A percentile compares a stretch with the other conserved stretches of the same genome.
These are phyloP conservation scores for Orbilia oligospora DNA, from an alignment of 2,329 filamentous ascomycete genomes.

Conservation along the genomic window DNA sequence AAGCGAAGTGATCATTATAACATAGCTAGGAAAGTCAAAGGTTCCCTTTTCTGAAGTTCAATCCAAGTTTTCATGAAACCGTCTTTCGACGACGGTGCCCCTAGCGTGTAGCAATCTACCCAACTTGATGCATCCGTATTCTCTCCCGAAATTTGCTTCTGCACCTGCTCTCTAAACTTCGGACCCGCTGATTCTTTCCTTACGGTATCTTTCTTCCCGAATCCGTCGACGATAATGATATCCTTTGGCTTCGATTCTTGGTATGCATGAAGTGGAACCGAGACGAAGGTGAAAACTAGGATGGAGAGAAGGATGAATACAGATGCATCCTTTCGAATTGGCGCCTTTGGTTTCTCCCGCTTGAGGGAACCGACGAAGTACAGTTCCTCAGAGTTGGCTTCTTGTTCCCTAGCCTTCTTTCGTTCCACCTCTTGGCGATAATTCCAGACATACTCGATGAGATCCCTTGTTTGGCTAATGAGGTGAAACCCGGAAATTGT, in stretches of 20 bases:
- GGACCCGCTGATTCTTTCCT: constrained; percentile 15
- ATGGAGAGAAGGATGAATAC: constrained; percentile 44
- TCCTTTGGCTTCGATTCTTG: constrained; percentile 32
- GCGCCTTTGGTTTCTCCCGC: constrained; percentile 47
- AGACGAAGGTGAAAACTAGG: constrained; percentile 39
- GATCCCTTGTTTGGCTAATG: constrained; percentile 19
- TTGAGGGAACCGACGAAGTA: constrained; percentile 50
- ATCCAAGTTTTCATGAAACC: constrained; percentile 46
- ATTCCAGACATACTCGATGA: constrained; percentile 44
- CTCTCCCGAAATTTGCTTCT: constrained; percentile 36
- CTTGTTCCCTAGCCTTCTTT: constrained; percentile 41
- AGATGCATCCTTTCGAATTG: constrained; percentile 46
- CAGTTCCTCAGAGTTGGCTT: constrained; percentile 48
- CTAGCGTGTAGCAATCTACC: constrained; percentile 38
- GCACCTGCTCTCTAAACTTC: constrained; percentile 41
- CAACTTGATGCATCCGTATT: constrained; percentile 40
- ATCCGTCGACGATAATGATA: constrained; percentile 32
- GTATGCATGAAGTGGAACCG: constrained; percentile 41
- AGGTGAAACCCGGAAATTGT: constrained; percentile 49
- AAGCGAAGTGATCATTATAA: constrained; percentile 27
- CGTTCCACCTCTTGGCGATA: constrained; percentile 44
- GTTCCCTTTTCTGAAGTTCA: constrained; percentile 28
- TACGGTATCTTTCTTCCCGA: constrained; percentile 19
- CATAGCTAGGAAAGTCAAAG: constrained; percentile 54
- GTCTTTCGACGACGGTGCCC: constrained; percentile 25